Conservation (phyloP, 2,329 filamentous ascomycete species). For the Fusarium paranaense region DNA sequence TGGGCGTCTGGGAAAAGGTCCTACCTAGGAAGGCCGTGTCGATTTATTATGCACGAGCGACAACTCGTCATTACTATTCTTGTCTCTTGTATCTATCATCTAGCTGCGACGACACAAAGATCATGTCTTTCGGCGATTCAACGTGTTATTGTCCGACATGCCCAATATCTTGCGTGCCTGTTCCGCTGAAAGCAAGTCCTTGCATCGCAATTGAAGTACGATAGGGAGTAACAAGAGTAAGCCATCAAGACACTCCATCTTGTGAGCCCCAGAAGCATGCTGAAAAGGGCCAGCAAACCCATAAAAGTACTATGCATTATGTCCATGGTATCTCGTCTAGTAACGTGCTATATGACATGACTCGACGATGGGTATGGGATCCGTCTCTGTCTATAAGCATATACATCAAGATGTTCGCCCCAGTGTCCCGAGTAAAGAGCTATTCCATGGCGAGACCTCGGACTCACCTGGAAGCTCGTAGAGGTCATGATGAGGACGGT, state of each 20-base stretch:
- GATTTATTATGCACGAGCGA: constrained; percentile 42
- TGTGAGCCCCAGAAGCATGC: neutral
- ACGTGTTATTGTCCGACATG: neutral
- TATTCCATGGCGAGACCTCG: neutral
- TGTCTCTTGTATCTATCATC: constrained; percentile 1
- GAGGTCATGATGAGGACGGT: neutral
- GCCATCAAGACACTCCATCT: neutral
- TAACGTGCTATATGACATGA: neutral
- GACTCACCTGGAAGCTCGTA: neutral
- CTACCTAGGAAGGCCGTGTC: constrained; percentile 39
- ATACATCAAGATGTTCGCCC: neutral
- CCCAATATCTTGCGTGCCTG: neutral
- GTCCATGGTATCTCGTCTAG: neutral
- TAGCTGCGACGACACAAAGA: neutral
- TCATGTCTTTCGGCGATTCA: neutral
- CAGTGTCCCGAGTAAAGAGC: neutral
- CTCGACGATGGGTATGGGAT: neutral
- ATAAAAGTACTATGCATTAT: constrained; percentile 1
- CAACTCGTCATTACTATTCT: constrained; percentile 1
- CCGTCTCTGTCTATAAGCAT: neutral
- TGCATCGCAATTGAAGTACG: neutral
- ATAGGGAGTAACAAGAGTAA: neutral
- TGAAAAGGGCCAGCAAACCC: neutral
- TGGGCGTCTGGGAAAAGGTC: constrained; percentile 49
- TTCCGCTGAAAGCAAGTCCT: neutral